Evolutionary conservation across 345 rosid species (phyloP).

Genomic region (Populus deltoides): DNA sequence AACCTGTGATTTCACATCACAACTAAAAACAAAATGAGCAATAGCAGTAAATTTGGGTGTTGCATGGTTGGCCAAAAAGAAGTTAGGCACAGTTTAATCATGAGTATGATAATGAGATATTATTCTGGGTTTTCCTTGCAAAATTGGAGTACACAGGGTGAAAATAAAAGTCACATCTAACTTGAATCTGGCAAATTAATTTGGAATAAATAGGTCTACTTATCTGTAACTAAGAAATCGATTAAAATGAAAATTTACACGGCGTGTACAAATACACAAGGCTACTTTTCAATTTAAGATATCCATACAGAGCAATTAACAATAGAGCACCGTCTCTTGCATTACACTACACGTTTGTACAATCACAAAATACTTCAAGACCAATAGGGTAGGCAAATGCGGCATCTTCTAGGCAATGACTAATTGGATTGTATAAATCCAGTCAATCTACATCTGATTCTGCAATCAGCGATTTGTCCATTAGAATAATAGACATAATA

Average conservation of each 20-base stretch:
- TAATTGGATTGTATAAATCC: background rate
- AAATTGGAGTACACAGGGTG: background rate
- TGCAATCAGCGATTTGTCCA: constrained; percentile 26
- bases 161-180: too few relatives aligned
- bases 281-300: background rate
- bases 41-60: background rate
- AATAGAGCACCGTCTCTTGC: background rate
- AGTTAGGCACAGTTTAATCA: background rate
- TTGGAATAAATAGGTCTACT: background rate
- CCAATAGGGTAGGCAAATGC: background rate
- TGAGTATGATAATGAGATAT: background rate
- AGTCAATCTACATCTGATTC: constrained; percentile 50
- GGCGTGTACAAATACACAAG: background rate
- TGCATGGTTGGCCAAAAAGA: background rate
- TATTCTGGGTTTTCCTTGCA: background rate
- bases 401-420: background rate
- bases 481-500: background rate
- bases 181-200: background rate
- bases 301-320: background rate
- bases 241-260: background rate
- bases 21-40: too few relatives aligned
- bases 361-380: background rate
- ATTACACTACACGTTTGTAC: background rate
- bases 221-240: background rate
- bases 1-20: background rate